Evolutionary conservation across 257 asterid genomes (phyloP).

Genomic region (Lycium barbarum): DNA sequence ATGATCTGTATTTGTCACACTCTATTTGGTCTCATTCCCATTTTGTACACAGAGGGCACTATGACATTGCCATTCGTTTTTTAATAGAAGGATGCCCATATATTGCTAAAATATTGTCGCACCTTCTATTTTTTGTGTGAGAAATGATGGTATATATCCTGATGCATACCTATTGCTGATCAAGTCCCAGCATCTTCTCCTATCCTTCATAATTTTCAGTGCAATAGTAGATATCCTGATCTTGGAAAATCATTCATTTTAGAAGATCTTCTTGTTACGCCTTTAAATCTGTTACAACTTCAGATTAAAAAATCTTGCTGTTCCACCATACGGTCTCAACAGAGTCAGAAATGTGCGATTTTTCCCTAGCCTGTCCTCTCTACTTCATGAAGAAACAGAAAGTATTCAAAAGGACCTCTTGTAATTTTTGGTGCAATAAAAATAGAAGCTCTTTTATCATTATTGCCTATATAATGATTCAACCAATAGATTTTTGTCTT

Average conservation of each 20-base stretch:
- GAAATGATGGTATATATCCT: background rate
- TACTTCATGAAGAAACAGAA: background rate
- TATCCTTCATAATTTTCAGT: background rate
- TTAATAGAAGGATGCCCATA: background rate
- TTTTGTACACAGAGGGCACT: background rate
- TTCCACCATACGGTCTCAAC: background rate
- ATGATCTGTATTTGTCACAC: background rate
- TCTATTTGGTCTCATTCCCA: background rate
- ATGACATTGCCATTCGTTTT: background rate
- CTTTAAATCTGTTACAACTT: slow-evolving; percentile 5
- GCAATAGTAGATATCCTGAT: background rate
- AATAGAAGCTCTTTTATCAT: background rate
- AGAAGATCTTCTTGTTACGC: slow-evolving; percentile 2
- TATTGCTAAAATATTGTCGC: background rate
- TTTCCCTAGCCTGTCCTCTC: background rate
- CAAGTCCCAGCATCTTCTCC: background rate
- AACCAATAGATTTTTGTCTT: background rate
- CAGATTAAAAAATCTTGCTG: background rate
- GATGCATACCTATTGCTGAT: background rate
- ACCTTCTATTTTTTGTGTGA: background rate
- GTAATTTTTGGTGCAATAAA: background rate
- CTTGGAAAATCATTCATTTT: background rate
- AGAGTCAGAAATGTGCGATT: background rate
- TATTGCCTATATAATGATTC: slow-evolving; percentile 16
- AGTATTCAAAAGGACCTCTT: background rate